Evolutionary conservation across 345 rosid genomes (phyloP), one percentile per base, ranked within the genome.

Genomic region (Punica granatum): DNA sequence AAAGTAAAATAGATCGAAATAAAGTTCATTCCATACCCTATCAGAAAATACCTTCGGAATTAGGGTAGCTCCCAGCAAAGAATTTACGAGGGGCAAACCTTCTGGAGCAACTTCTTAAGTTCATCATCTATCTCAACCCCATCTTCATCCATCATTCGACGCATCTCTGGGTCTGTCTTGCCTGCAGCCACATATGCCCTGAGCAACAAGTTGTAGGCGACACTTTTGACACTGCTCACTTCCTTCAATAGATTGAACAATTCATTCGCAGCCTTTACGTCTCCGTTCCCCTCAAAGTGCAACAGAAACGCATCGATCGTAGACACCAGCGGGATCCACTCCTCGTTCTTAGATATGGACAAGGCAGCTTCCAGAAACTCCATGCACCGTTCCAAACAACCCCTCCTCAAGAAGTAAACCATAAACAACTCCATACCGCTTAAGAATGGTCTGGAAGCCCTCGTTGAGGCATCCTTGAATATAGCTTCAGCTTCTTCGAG

Each of bases 151-250:
- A 92, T 51, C 76, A 88, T 83, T 63, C 64, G 43, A 8, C 75
- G 77, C 83, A 90, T 78, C 30, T 86, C 83, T 2, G 85, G 90
- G 41, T 80, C 81, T 21, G 75, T 71, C 66, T 76, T 83, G 41
- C 82, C 94, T n/a, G 94, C 84, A 66, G 89, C 84, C 28, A 74
- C 62, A 67, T 89, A 85, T 25, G 83, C 77, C 75, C 73, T 87
- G 1, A 90, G 70, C 76, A 87, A 81, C 70, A 63, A 63, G 41
- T 6, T 42, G 60, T 68, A 75, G 30, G 70, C 80, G 33, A 60
- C 65, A n/a, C 83, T 66, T 65, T 82, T 78, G 2, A 83, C 67
- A 67, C 76, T 25, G 48, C 76, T 70, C 15, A 71, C 69, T 23
- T 59, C 72, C 62, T 83, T 81, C 76, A 90, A 70, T 56, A 78